A percentile compares a stretch with the other conserved stretches of the same genome.
Evolutionary conservation across 306 rosid genomes (phyloP).

Genomic region (Acacia melanoxylon): DNA sequence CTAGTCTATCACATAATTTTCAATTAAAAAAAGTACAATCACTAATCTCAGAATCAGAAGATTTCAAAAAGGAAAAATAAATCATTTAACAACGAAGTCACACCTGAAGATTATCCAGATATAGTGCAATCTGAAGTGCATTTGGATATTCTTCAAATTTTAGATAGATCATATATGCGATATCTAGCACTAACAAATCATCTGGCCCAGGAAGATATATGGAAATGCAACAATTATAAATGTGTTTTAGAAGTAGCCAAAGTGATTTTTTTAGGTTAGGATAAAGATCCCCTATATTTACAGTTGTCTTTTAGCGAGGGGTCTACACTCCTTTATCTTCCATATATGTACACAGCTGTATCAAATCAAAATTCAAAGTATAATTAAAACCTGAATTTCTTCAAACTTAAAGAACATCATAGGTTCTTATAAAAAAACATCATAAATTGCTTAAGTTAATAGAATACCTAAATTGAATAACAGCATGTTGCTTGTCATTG

Average conservation of each 20-base stretch:
- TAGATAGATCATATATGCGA: no score
- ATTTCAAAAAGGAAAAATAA: no score
- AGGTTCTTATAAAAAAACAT: constrained; percentile 9
- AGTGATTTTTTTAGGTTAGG: not conserved
- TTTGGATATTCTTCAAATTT: no score
- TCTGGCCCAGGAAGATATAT: no score
- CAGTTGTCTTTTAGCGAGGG: not conserved
- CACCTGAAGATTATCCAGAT: no score
- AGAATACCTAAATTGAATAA: constrained; percentile 83
- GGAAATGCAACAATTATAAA: no score
- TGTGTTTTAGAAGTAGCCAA: not conserved
- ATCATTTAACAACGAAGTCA: no score
- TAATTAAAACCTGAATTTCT: not conserved
- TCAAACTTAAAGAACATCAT: constrained; percentile 3
- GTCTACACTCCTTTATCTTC: not conserved
- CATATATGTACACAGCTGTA: not conserved
- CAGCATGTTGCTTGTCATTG: constrained; percentile 99
- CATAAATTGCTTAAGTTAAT: constrained; percentile 8
- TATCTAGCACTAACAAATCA: no score
- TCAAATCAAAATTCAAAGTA: not conserved
- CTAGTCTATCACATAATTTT: no score
- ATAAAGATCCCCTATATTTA: not conserved
- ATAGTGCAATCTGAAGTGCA: no score
- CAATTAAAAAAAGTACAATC: no score
- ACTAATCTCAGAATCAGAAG: no score